phyloP scores from a whole-genome alignment of 805 yeast species.

The Candida yuanshanica region DNA sequence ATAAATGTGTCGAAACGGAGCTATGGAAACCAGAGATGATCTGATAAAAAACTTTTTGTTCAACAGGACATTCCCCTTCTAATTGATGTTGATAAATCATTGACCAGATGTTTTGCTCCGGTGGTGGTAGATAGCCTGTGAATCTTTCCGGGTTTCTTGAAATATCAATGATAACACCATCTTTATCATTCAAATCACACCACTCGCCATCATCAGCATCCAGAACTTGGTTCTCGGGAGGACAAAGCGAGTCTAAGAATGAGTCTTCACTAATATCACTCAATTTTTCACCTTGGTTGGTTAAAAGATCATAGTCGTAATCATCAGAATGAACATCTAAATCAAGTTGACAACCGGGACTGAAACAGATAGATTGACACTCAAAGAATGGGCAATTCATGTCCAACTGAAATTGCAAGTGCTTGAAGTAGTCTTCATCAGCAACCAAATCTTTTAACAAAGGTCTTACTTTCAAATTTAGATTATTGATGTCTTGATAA shows the following conservation, averaged over 20 bases:
- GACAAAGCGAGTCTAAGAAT: constrained; percentile 34
- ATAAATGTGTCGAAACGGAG: constrained; percentile 86
- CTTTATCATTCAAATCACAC: constrained; percentile 62
- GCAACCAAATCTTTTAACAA: constrained; percentile 48
- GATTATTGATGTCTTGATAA: constrained; percentile 42
- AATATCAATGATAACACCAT: constrained; percentile 80
- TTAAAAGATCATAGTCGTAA: constrained; percentile 20
- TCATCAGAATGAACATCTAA: constrained; percentile 25
- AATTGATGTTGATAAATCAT: constrained; percentile 77
- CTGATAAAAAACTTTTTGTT: constrained; percentile 83
- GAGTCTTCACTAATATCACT: constrained; percentile 32
- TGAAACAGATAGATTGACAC: constrained; percentile 41
- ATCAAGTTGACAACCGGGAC: constrained; percentile 25
- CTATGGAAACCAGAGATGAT: constrained; percentile 92
- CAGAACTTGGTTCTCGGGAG: constrained; percentile 12
- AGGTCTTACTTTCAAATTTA: constrained; percentile 50
- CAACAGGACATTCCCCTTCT: constrained; percentile 59
- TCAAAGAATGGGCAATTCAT: constrained; percentile 82
- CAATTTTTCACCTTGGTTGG: constrained; percentile 38
- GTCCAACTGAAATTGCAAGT: constrained; percentile 66
- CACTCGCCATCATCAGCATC: constrained; percentile 49
- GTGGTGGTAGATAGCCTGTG: constrained; percentile 93
- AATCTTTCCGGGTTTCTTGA: constrained; percentile 90
- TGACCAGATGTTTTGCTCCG: constrained; percentile 88
- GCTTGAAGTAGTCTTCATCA: constrained; percentile 75